Percentiles rank a stretch among this genome's conserved stretches.
These are phyloP conservation scores for Wickerhamomyces pijperi DNA, from an alignment of 805 yeast species.

Conservation along the genomic window DNA sequence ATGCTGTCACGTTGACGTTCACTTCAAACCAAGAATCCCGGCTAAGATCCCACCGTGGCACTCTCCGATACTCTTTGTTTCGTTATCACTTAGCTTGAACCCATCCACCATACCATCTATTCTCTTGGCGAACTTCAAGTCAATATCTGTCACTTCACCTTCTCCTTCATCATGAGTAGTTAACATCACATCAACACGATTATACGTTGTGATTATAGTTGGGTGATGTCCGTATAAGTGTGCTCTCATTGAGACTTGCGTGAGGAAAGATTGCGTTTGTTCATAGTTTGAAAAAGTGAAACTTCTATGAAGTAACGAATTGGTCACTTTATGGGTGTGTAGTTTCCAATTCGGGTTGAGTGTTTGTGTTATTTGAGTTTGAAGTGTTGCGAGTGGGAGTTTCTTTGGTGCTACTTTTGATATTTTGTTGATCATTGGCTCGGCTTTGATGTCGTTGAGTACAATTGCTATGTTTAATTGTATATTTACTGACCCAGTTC, in stretches of 20 bases:
- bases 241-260: constrained; percentile 43
- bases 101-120: constrained; percentile 20
- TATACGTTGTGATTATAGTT: constrained; percentile 41
- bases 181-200: constrained; percentile 38
- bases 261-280: constrained; percentile 29
- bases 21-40: too few relatives aligned
- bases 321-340: neutral
- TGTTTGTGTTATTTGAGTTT: neutral
- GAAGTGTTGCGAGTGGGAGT: neutral
- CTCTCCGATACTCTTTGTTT: too few relatives aligned
- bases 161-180: constrained; percentile 55
- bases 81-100: too few relatives aligned
- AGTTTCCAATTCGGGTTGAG: neutral
- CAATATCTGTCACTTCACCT: constrained; percentile 40
- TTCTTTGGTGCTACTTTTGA: neutral
- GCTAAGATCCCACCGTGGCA: too few relatives aligned
- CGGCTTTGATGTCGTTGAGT: too few relatives aligned
- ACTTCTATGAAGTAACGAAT: neutral
- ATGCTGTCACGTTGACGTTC: too few relatives aligned
- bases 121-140: constrained; percentile 43
- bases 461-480: too few relatives aligned
- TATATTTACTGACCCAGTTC: too few relatives aligned
- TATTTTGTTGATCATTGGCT: neutral
- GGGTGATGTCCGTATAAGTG: constrained; percentile 64
- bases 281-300: neutral